Evolutionary conservation across 345 rosid genomes (phyloP), one percentile per base, ranked within the genome.

Genomic region (Dovyalis caffra): DNA sequence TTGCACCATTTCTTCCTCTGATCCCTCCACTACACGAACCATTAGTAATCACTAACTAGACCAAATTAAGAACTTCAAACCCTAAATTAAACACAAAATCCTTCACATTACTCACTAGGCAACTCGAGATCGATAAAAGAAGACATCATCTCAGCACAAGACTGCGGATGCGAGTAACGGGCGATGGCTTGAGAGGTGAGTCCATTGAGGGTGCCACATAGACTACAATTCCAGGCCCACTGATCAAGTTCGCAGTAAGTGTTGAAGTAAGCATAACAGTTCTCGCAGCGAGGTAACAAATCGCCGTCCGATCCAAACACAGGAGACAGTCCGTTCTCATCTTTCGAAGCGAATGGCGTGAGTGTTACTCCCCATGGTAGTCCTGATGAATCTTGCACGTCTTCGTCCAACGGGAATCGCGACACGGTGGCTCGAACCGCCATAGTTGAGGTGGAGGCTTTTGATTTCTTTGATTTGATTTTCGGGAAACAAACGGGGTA

Each of bases 151-250:
- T 95, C 97, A 12, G 98, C 84, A 70, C 89, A 84, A 25, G 97
- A 90, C 74, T 89, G 87, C 63, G 98, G 88, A 66, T 72, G 86
- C 9, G 98, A 90, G 89, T 90, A 93, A 56, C 94, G 92, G 64
- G 97, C 78, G 65, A 93, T 90, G 66, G 90, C 84, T 82, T 91
- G 83, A 14, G 93, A 83, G 37, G 96, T 49, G 25, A 95, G 89
- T 63, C 98, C 95, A 49, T 93, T 95, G 69, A 93, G 97, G 25
- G 97, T 88, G 34, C 95, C 97, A 73, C 98, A 95, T 64, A 91
- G 95, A 51, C 97, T 73, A 82, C 98, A 95, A 68, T 58, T 84
- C 99, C 99, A 95, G 26, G 97, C 92, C 99, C 99, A 93, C 73
- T 93, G 93, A n/a, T 95, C 99, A 69, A 95, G 88, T 58, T 91